A percentile compares a stretch with the other conserved stretches of the same genome.
Conservation (phyloP, 345 rosid species). For the Lumnitzera littorea region DNA sequence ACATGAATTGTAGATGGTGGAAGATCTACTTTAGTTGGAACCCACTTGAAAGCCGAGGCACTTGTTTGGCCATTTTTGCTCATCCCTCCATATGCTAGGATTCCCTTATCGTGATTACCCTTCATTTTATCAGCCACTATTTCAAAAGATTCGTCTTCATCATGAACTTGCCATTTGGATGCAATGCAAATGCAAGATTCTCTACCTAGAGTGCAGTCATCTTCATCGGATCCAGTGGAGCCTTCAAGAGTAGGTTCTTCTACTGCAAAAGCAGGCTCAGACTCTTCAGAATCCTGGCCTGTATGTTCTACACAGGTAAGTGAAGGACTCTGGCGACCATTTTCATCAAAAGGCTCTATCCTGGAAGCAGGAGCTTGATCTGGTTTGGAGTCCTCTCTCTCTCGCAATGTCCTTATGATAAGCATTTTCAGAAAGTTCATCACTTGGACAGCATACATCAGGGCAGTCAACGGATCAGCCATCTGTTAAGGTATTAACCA, state of each 20-base stretch:
- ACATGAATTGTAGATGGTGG: conserved; percentile 21
- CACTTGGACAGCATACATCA: conserved; percentile 88
- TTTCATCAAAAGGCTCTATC: conserved; percentile 56
- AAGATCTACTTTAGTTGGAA: conserved; percentile 14
- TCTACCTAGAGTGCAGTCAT: conserved; percentile 20
- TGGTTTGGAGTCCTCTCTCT: conserved; percentile 49
- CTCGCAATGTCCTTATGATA: conserved; percentile 45
- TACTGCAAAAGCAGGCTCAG: conserved; percentile 22
- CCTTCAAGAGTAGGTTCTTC: conserved; percentile 18
- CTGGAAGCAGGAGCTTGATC: conserved; percentile 29
- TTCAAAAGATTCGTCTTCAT: conserved; percentile 13
- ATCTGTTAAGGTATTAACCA: conserved; percentile 42
- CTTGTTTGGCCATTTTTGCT: conserved; percentile 32
- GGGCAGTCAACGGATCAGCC: conserved; percentile 83
- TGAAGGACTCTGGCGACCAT: conserved; percentile 42
- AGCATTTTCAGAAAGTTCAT: conserved; percentile 88
- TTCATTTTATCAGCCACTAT: conserved; percentile 7
- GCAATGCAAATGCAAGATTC: conserved; percentile 12
- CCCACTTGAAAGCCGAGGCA: conserved; percentile 19
- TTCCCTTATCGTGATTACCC: background rate
- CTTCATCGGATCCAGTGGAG: conserved; percentile 6
- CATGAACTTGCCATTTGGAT: conserved; percentile 7
- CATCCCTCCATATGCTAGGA: conserved; percentile 10
- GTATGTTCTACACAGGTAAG: conserved; percentile 17
- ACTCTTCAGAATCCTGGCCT: conserved; percentile 23